Evolutionary conservation across 169 alveolate species (phyloP), one percentile per base, ranked within the genome.

Genomic region (Plasmodium cynomolgi): DNA sequence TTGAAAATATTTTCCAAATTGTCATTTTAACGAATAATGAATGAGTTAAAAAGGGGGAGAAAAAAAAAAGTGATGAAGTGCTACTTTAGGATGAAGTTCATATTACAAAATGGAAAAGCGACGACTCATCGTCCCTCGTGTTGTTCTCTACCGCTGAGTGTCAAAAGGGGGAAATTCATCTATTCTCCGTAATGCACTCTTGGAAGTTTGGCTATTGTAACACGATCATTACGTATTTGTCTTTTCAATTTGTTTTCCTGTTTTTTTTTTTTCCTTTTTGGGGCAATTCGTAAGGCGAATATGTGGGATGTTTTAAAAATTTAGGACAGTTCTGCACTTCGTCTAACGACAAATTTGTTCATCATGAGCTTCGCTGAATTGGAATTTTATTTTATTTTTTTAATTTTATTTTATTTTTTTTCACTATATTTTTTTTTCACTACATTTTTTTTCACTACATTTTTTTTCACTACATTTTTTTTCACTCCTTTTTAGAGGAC

Each of bases 11-110:
- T 41, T 62, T 80, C 29, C 62, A 80, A 80, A 80, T 37, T 3
- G 26, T 44, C 84, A 80, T 80, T 37, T 80, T 80, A 26, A 80
- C 74, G 37, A 68, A 68, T 68, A 68, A 68, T 68, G 77, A 33
- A 68, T 29, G n/a, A 1, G 37, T 68, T 68, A 29, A 68, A 68
- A 20, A 68, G 37, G n/a, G 77, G 37, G 13, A 58, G 77, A 8
- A 26, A 11, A 68, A n/a, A 62, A 26, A 68, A 29, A 29, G 37
- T 29, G 41, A 68, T 68, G n/a, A 23, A 2, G 77, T 29, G 34
- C 39, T 68, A 68, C n/a, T 29, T 68, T 68, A 68, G 31, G 39
- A 23, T 29, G 77, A 68, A 9, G 6, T 23, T 68, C 37, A 68
- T 68, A 68, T 68, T 68, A 68, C 41, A 9, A 20, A 68, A 68